phyloP scores from a whole-genome alignment of 2,329 filamentous ascomycete genomes.

The Pseudopithomyces chartarum region DNA sequence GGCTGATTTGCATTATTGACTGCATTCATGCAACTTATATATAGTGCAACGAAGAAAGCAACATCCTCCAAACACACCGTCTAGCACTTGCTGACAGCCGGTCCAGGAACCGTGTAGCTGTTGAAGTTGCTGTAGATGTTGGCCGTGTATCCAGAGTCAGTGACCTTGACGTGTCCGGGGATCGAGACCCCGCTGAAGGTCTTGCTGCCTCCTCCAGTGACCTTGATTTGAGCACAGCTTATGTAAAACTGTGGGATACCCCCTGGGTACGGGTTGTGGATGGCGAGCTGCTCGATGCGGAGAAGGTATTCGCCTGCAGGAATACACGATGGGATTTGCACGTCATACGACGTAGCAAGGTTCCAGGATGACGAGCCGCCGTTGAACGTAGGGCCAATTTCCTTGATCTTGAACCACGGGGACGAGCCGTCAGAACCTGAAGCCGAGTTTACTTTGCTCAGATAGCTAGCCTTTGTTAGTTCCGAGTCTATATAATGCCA shows the following conservation, averaged over 20 bases:
- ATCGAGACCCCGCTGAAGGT: constrained; percentile 34
- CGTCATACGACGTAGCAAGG: constrained; percentile 36
- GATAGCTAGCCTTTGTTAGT: constrained; percentile 26
- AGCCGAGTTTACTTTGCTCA: constrained; percentile 43
- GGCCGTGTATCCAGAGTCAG: constrained; percentile 44
- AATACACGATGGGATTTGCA: constrained; percentile 48
- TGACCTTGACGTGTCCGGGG: constrained; percentile 40
- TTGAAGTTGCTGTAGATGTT: constrained; percentile 48
- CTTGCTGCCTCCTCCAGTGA: constrained; percentile 45
- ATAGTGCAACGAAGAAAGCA: not conserved
- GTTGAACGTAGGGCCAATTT: constrained; percentile 44
- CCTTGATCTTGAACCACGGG: constrained; percentile 48
- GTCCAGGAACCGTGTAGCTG: constrained; percentile 42
- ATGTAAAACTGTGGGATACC: constrained; percentile 38
- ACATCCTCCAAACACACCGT: not conserved
- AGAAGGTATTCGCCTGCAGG: constrained; percentile 54
- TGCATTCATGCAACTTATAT: not conserved
- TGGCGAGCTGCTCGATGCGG: constrained; percentile 55
- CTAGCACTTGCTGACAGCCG: constrained; percentile 44
- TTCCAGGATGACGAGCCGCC: constrained; percentile 41
- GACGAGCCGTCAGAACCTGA: constrained; percentile 41
- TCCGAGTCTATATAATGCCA: not conserved
- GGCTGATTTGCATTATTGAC: too few relatives aligned
- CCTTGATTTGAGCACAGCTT: constrained; percentile 54
- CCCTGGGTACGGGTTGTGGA: constrained; percentile 47